Percentiles rank a stretch among this genome's conserved stretches.
Conservation (phyloP, 257 asterid genomes). For the Cinchona pubescens region DNA sequence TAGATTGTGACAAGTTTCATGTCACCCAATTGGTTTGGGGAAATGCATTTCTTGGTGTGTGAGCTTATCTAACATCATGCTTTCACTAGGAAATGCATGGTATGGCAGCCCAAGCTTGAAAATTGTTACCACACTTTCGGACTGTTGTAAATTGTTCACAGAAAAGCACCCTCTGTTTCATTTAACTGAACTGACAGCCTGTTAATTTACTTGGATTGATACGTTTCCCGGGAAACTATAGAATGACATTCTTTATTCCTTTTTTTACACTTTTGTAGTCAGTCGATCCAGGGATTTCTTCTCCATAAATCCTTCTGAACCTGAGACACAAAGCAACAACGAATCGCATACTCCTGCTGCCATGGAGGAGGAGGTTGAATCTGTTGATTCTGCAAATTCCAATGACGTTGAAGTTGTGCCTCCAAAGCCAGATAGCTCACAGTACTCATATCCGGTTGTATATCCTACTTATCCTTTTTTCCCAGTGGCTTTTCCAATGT, state of each 20-base stretch:
- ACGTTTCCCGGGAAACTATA: not conserved
- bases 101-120: not conserved
- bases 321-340: constrained; percentile 51
- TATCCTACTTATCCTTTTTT: constrained; percentile 80
- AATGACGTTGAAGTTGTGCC: constrained; percentile 45
- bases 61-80: not conserved
- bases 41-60: not conserved
- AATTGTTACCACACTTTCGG: not conserved
- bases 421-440: constrained; percentile 51
- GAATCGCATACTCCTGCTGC: constrained; percentile 39
- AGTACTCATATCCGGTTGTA: constrained; percentile 59
- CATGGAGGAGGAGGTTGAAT: constrained; percentile 77
- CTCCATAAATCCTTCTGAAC: constrained; percentile 45
- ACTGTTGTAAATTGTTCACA: not conserved
- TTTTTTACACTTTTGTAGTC: constrained; percentile 41
- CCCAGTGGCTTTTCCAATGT: constrained; percentile 64
- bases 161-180: not conserved
- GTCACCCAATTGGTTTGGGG: not conserved
- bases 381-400: constrained; percentile 78
- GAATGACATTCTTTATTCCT: not conserved
- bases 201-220: not conserved
- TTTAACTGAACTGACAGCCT: not conserved
- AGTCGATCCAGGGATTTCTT: constrained; percentile 64
- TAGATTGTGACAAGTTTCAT: not conserved
- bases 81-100: not conserved